phyloP scores from a whole-genome alignment of 495 filamentous ascomycete species.

The Podospora tetraspora region DNA sequence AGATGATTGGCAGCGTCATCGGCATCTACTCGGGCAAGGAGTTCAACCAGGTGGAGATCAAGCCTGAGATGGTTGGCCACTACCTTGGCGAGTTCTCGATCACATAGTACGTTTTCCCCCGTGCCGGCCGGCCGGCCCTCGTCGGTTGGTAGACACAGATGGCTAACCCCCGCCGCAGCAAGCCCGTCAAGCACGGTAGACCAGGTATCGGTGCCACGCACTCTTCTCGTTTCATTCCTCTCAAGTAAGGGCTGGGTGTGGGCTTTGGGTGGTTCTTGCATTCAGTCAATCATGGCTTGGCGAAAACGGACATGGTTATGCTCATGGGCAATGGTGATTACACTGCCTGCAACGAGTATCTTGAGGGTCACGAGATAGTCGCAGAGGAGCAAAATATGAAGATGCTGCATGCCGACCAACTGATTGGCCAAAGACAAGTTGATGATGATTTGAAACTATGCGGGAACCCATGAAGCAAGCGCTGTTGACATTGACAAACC shows the following conservation, averaged over 20 bases:
- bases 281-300: conserved; percentile 39
- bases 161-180: conserved; percentile 57
- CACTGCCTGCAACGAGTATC: conserved; percentile 28
- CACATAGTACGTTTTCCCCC: conserved; percentile 74
- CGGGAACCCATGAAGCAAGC: not conserved
- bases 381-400: conserved; percentile 23
- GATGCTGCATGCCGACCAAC: conserved; percentile 23
- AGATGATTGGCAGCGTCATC: conserved; percentile 98
- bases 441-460: not conserved
- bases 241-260: conserved; percentile 67
- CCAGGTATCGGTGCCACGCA: conserved; percentile 99
- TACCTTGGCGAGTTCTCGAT: conserved; percentile 99
- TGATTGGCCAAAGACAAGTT: conserved; percentile 3
- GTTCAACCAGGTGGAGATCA: conserved; percentile 99
- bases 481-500: not conserved
- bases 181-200: conserved; percentile 99
- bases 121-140: not conserved
- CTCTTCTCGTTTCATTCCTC: conserved; percentile 99
- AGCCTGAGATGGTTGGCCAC: conserved; percentile 99
- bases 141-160: conserved; percentile 9
- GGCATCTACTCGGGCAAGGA: conserved; percentile 99
- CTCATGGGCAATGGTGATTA: conserved; percentile 30
- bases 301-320: conserved; percentile 38
- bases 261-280: conserved; percentile 37
- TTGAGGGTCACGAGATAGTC: conserved; percentile 31